Base-by-base conservation (phyloP, 371 early-diverging fungal species). In the Capillidium heterosporum region DNA sequence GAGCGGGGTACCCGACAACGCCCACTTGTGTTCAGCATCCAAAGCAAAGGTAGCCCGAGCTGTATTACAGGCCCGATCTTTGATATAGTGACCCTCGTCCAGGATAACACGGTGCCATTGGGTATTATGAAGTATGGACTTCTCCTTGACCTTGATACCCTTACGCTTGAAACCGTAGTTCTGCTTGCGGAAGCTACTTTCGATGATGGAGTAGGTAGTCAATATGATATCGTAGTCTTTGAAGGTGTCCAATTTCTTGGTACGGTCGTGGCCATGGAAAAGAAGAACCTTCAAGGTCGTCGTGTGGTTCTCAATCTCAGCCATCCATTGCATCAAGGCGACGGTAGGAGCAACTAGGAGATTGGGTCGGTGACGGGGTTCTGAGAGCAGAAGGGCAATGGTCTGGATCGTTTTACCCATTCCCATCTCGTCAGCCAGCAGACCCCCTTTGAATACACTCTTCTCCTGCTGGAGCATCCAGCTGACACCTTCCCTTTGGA, bases 351-450 rank as follows among this genome's bases (percentile, higher is more conserved):
- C 86, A 23, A 93, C 60, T 26, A 95, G 84, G 51, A 95, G 69
- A 51, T 84, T 95, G 1, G 91, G 91, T 29, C 73, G 74, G 23
- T 74, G 67, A 10, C 65, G 66, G 2, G 67, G 71, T 35, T 77
- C 78, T 17, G 71, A 65, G 11, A 91, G 67, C 1, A 95, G 62
- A 41, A 96, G 71, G 0, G 91, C 74, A 40, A 98, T 92, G 28
- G 89, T 87, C 65, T 96, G 97, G 48, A 99, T 85, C 0, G 99
- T 98, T 68, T 99, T 99, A 15, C 99, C 98, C 91, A 98, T 90
- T 3, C 98, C 95, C 94, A 95, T 95, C 61, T 93, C 93, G 71
- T 91, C 91, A 64, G 77, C 75, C 39, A 64, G 13, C 21, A 68
- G n/a, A 15, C 44, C 56, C 1, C 42, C 40, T 58, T 63, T 63